A percentile compares a stretch with the other conserved stretches of the same genome.
phyloP scores from a whole-genome alignment of 345 rosid species.

The Populus nigra region DNA sequence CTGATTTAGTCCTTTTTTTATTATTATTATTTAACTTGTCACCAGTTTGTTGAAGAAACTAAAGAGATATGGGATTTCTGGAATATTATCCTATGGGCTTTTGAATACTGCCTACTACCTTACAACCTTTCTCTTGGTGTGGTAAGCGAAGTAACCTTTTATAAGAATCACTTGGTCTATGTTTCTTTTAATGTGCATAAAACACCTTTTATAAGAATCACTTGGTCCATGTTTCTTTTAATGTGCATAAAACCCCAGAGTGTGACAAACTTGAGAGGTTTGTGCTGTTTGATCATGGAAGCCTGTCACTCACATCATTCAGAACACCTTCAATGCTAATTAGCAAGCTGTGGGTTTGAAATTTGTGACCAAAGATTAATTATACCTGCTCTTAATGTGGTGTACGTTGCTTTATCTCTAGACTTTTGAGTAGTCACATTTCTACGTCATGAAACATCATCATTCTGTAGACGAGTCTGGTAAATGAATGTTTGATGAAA shows the following conservation, averaged over 20 bases:
- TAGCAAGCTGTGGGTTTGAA: too few relatives aligned
- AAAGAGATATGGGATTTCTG: conserved; percentile 81
- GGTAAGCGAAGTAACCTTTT: conserved; percentile 48
- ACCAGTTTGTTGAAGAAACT: conserved; percentile 64
- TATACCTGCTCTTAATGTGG: too few relatives aligned
- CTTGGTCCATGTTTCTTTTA: not conserved
- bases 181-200: not conserved
- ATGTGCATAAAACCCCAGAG: not conserved
- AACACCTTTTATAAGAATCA: not conserved
- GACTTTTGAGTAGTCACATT: too few relatives aligned
- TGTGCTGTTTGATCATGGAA: not conserved
- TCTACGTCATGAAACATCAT: too few relatives aligned
- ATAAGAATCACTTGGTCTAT: not conserved
- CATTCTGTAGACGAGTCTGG: too few relatives aligned
- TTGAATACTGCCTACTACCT: conserved; percentile 78
- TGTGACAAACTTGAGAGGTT: not conserved
- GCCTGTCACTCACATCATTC: too few relatives aligned
- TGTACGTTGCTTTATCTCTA: too few relatives aligned
- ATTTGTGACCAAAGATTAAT: too few relatives aligned
- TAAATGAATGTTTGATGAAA: too few relatives aligned
- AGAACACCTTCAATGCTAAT: too few relatives aligned
- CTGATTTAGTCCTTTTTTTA: not conserved
- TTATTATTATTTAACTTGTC: conserved; percentile 7
- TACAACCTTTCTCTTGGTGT: conserved; percentile 68
- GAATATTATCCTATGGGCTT: conserved; percentile 76